Percentiles rank a stretch among this genome's conserved stretches.
Conservation (phyloP, 2,329 filamentous ascomycete genomes). For the Passalora sequoiae region DNA sequence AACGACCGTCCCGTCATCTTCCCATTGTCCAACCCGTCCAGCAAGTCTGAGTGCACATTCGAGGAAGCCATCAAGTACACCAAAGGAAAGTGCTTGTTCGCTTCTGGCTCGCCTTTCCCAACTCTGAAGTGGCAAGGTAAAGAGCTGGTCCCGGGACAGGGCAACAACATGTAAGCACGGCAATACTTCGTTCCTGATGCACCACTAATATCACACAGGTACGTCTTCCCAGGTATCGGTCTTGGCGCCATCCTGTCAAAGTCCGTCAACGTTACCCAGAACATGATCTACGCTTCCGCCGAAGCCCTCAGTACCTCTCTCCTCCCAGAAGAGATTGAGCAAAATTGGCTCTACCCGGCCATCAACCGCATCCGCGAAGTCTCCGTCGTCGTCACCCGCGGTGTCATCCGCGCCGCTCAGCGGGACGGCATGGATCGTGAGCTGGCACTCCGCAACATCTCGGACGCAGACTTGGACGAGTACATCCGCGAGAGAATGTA, state of each 20-base stretch:
- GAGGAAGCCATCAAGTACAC: conserved; percentile 90
- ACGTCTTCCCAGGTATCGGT: conserved; percentile 94
- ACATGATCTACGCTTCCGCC: conserved; percentile 95
- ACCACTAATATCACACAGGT: conserved; percentile 36
- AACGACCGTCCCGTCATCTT: conserved; percentile 74
- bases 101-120: conserved; percentile 88
- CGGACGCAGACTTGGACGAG: conserved; percentile 64
- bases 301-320: conserved; percentile 73
- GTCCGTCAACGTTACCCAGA: conserved; percentile 77
- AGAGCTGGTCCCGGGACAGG: conserved; percentile 50
- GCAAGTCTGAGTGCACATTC: conserved; percentile 96
- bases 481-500: conserved; percentile 55
- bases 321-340: conserved; percentile 72
- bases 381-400: conserved; percentile 75
- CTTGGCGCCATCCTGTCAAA: conserved; percentile 90
- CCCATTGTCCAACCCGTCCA: conserved; percentile 91
- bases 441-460: conserved; percentile 58
- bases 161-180: conserved; percentile 61
- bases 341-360: conserved; percentile 79
- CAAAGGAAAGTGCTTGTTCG: conserved; percentile 81
- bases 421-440: conserved; percentile 60
- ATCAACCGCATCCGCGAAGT: conserved; percentile 90
- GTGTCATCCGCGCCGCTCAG: conserved; percentile 89
- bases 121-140: conserved; percentile 50
- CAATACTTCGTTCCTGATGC: neutral